Base-by-base conservation (phyloP, 371 early-diverging fungal species). In the Paraphysoderma sedebokerense region DNA sequence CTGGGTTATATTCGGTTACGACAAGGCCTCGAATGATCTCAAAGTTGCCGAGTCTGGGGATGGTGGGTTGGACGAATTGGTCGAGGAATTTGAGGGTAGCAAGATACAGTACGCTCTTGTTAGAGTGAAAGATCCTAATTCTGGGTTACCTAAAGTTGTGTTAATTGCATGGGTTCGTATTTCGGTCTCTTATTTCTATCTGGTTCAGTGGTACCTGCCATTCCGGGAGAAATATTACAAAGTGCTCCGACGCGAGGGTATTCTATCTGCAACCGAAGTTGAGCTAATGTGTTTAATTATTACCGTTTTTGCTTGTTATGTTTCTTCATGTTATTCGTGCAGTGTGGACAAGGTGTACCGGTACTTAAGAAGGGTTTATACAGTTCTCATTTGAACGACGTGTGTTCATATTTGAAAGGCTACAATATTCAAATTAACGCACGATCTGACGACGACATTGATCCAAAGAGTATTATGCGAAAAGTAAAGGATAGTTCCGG, bases 301-400 rank as follows among this genome's bases (percentile, higher is more conserved):
- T 9, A 23, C 12, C 49, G 22, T n/a, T 17, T 35, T 8, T 49
- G 1, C 27, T 5, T 26, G 24, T 23, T 5, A 12, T 33, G n/a
- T 26, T 49, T 22, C 17, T 24, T 17, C 33, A 29, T 38, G 22
- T 20, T 29, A 26, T 52, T 5, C 17, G 48, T 7, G 29, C 55
- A 85, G 83, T 91, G 92, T 57, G 93, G 93, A 4, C 85, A 82
- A 39, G 92, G 92, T 47, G 93, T 92, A 7, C 92, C 91, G 6
- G 89, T 87, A 45, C 59, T 74, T 29, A 78, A 82, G 57, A 93
- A 92, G 66, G 92, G 84, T 26, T 70, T 87, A 50, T 86, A 86
- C 52, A 78, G 77, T 55, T 68, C 79, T 24, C 89, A 89, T 49
- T 58, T 89, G 30, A 72, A 72, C 36, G 87, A 91, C 51, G 85